A percentile compares a stretch with the other conserved stretches of the same genome.
Conservation (phyloP, 805 yeast species). For the Lipomyces yamanashiensis region DNA sequence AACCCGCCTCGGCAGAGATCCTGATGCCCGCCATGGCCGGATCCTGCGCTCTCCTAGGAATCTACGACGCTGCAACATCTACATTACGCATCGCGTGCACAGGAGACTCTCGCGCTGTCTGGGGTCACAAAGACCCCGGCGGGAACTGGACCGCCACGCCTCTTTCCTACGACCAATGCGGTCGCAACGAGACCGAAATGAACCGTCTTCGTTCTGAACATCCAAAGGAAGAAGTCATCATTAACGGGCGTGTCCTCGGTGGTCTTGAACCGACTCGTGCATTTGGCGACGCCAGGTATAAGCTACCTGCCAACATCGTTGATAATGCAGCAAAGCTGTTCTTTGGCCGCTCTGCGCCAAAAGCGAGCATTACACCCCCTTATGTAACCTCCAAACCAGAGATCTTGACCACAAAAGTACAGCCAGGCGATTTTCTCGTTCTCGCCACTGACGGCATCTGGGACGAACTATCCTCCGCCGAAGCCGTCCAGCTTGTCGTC, state of each 20-base stretch:
- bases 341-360: constrained; percentile 71
- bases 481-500: constrained; percentile 87
- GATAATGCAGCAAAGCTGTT: constrained; percentile 71
- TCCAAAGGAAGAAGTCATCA: constrained; percentile 76
- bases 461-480: constrained; percentile 90
- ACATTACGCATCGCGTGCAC: constrained; percentile 87
- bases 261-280: constrained; percentile 94
- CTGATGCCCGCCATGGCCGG: constrained; percentile 95
- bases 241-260: constrained; percentile 89
- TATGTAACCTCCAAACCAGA: constrained; percentile 94
- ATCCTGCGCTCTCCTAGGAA: constrained; percentile 86
- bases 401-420: constrained; percentile 78
- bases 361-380: constrained; percentile 86
- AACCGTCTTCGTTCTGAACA: constrained; percentile 82
- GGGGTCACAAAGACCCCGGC: constrained; percentile 64
- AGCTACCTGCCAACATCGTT: constrained; percentile 77
- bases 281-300: constrained; percentile 95
- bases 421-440: constrained; percentile 81
- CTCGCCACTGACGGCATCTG: constrained; percentile 93
- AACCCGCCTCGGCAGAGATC: constrained; percentile 66
- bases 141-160: constrained; percentile 84
- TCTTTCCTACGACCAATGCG: constrained; percentile 90
- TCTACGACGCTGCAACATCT: constrained; percentile 77
- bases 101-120: constrained; percentile 92
- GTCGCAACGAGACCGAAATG: constrained; percentile 85